Percentiles rank a stretch among this genome's conserved stretches.
Conservation (phyloP, 179 eudicot species). For the Silene vulgaris region DNA sequence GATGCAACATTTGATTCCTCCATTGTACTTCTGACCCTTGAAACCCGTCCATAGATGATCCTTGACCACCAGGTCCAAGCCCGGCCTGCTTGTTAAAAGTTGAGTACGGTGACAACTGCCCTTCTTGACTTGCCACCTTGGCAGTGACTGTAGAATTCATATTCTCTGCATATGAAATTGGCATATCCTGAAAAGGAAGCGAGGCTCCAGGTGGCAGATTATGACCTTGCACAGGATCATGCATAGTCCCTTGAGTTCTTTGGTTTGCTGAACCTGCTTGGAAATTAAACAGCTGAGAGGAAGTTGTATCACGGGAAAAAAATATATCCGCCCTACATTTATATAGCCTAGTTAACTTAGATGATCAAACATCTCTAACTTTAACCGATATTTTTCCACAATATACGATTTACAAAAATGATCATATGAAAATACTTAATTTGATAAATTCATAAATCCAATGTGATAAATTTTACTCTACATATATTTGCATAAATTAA, state of each 20-base stretch:
- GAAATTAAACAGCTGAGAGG: conserved; percentile 43
- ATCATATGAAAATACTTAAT: not conserved
- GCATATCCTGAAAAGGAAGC: conserved; percentile 52
- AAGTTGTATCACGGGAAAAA: conserved; percentile 24
- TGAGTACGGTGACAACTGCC: conserved; percentile 45
- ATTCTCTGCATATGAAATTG: conserved; percentile 46
- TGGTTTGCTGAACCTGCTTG: conserved; percentile 51
- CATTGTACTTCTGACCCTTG: conserved; percentile 63
- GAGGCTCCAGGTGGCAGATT: conserved; percentile 39
- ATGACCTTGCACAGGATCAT: conserved; percentile 47
- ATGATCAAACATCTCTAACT: not conserved
- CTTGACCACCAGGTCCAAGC: conserved; percentile 39
- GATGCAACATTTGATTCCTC: conserved; percentile 58
- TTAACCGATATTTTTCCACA: not conserved
- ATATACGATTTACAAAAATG: not conserved
- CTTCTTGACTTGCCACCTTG: conserved; percentile 74
- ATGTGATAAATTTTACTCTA: not conserved
- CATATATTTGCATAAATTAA: not conserved
- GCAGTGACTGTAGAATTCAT: conserved; percentile 39
- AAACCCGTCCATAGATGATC: conserved; percentile 45
- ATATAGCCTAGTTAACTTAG: not conserved
- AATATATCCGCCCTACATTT: no score
- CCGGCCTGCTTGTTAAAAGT: conserved; percentile 53
- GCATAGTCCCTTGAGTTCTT: conserved; percentile 36
- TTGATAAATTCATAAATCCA: not conserved